A percentile compares a stretch with the other conserved stretches of the same genome.
These are phyloP conservation scores for Trichomonas tenax DNA, from an alignment of 208 protist species.

Conservation along the genomic window DNA sequence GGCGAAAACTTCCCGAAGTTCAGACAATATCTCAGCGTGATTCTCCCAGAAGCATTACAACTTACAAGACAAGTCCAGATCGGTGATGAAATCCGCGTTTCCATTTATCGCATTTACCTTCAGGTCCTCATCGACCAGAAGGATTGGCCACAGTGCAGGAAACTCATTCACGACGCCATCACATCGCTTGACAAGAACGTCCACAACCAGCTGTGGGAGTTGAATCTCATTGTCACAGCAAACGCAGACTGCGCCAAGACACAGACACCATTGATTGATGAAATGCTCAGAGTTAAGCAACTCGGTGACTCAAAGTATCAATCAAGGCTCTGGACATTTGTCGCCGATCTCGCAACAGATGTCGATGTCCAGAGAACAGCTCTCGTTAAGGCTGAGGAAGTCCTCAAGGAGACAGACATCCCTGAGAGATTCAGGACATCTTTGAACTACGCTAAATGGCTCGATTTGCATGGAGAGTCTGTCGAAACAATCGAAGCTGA, in stretches of 20 bases:
- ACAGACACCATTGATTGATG: background rate
- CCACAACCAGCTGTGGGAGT: background rate
- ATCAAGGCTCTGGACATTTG: background rate
- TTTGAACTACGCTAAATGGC: background rate
- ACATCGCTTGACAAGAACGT: background rate
- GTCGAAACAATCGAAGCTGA: background rate
- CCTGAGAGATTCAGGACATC: background rate
- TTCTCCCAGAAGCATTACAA: background rate
- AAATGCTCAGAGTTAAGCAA: constrained; percentile 9
- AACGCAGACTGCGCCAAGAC: background rate
- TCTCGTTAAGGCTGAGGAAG: background rate
- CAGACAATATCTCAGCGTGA: background rate
- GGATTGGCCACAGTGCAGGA: background rate
- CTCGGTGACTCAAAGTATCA: background rate
- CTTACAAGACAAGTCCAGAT: background rate
- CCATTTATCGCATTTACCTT: background rate
- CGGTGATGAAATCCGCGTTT: background rate
- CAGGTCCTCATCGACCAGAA: background rate
- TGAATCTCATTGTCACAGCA: background rate
- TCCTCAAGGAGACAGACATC: background rate
- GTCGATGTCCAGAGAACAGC: background rate
- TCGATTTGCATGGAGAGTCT: background rate
- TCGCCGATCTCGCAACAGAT: background rate
- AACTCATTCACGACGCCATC: background rate
- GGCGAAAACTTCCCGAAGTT: background rate